phyloP scores from a whole-genome alignment of 768 basidiomycete genomes.

The Lactarius trivialis region DNA sequence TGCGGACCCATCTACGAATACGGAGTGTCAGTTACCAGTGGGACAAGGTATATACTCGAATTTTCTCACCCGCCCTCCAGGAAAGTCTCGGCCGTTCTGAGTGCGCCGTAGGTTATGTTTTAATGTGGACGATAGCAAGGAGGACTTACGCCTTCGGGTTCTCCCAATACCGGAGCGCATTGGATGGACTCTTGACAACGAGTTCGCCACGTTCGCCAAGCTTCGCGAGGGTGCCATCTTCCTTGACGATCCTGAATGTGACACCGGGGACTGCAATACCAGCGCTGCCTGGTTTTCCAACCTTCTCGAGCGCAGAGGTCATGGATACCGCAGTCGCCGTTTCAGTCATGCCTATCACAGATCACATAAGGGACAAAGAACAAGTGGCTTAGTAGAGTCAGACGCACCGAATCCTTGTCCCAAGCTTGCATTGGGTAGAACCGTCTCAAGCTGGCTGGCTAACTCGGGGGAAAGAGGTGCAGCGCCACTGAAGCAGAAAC shows the following conservation, averaged over 20 bases:
- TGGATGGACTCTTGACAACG: constrained; percentile 36
- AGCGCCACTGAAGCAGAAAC: constrained; percentile 29
- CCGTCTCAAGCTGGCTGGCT: constrained; percentile 39
- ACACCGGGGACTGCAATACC: constrained; percentile 48
- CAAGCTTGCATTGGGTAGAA: constrained; percentile 49
- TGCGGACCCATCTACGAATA: constrained; percentile 51
- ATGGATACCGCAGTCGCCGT: constrained; percentile 47
- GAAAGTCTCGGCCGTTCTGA: constrained; percentile 63
- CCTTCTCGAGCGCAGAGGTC: constrained; percentile 40
- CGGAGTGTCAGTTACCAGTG: background rate
- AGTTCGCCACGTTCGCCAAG: constrained; percentile 57
- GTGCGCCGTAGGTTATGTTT: background rate
- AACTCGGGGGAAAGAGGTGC: constrained; percentile 33
- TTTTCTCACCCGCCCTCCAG: constrained; percentile 45
- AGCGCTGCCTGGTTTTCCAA: constrained; percentile 47
- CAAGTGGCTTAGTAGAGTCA: background rate
- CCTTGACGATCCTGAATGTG: constrained; percentile 44
- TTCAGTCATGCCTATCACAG: constrained; percentile 60
- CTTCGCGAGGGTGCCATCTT: constrained; percentile 46
- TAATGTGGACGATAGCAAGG: background rate
- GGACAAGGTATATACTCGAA: background rate
- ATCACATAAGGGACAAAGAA: background rate
- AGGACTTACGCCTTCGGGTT: constrained; percentile 51
- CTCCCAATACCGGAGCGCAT: constrained; percentile 42
- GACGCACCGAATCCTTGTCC: constrained; percentile 52